Evolutionary conservation across 306 rosid species (phyloP), one percentile per base, ranked within the genome.

Genomic region (Neltuma alba): DNA sequence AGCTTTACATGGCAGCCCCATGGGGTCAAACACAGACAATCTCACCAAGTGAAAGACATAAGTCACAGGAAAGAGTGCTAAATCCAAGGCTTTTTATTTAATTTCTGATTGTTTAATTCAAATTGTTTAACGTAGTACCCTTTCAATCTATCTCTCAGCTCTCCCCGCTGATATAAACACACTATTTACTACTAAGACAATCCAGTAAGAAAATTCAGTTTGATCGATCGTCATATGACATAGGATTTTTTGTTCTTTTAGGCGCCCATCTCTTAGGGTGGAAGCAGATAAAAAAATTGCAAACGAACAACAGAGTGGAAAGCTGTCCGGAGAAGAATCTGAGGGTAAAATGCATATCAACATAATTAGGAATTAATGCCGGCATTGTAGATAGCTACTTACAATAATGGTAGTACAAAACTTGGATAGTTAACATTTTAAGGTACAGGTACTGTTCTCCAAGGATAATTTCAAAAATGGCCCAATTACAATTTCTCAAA

Each of bases 1-100:
- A 21, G 58, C 34, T 67, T 45, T 50, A 70, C 40, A 16, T 50
- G 61, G 75, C 55, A 61, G 31, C 28, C 68, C 70, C 69, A 40
- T 70, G 44, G 70, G 79, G 70, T 70, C 61, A 61, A 68, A 68
- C 41, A 63, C 48, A 15, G 13, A 74, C 38, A 55, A 61, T 45
- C 50, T 69, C 78, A 81, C 66, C 67, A 47, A 70, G 38, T 23
- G 55, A 30, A 48, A 68, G 20, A 75, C 18, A 33, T n/a, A 66
- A 41, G 47, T n/a, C 5, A 50, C 42, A 4, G 13, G 41, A 65
- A 64, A 34, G 41, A 64, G 21, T 16, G 69, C 41, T 18, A 64
- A 34, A 64, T 64, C 15, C 20, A 18, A 16, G 23, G 37, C 10
- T 18, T 31, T 15, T 63, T 33, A 33, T 33, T 16, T 63, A 25